Evolutionary conservation across 225 moss, liverwort and hornwort genomes (phyloP).

Genomic region (Marchantia polymorpha): DNA sequence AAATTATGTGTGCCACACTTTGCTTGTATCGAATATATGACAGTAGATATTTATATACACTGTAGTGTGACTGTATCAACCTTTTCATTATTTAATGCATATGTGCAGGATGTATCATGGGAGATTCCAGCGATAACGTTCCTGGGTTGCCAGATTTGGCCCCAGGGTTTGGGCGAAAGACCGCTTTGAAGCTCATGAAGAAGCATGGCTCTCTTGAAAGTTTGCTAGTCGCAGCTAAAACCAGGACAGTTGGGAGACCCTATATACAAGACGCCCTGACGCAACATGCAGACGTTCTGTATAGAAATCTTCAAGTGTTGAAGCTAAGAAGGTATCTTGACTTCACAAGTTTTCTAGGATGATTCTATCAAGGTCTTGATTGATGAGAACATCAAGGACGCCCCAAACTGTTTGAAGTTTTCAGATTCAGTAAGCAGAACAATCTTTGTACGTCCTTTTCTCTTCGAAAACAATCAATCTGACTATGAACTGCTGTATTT

Average conservation of each 20-base stretch:
- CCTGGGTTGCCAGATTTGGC: slow-evolving; percentile 65
- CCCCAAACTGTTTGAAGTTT: background rate
- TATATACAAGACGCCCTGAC: slow-evolving; percentile 81
- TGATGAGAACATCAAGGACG: background rate
- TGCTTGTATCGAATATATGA: too few species aligned
- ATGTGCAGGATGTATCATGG: slow-evolving; percentile 65
- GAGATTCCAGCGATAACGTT: slow-evolving; percentile 76
- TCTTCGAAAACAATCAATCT: background rate
- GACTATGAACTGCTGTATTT: background rate
- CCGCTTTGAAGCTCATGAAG: slow-evolving; percentile 89
- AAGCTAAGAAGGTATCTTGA: slow-evolving; percentile 50
- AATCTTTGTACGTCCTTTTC: background rate
- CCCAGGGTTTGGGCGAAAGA: slow-evolving; percentile 79
- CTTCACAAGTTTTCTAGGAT: background rate
- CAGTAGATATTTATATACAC: too few species aligned
- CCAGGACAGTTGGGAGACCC: slow-evolving; percentile 75
- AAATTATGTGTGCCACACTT: too few species aligned
- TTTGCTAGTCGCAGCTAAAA: slow-evolving; percentile 58
- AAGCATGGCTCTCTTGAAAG: slow-evolving; percentile 81
- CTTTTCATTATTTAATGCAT: background rate
- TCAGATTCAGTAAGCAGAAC: background rate
- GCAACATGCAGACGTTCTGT: slow-evolving; percentile 51
- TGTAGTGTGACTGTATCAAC: too few species aligned
- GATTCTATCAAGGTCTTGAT: background rate
- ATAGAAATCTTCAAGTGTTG: slow-evolving; percentile 73